Conservation (phyloP, 1,284 basidiomycete genomes). For the Malassezia vespertilionis region DNA sequence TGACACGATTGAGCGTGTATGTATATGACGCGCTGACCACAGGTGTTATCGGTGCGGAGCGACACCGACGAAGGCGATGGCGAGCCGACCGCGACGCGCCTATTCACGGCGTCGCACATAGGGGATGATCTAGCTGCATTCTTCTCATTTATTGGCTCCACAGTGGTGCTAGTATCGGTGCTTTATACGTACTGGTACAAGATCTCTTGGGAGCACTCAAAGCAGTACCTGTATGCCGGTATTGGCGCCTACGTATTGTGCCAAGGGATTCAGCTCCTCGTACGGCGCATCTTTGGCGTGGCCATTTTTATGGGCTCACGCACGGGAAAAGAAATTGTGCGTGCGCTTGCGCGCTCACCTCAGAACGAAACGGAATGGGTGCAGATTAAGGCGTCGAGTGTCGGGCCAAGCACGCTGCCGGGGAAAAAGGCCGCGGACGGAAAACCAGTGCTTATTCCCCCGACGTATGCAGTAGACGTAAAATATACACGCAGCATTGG, state of each 20-base stretch:
- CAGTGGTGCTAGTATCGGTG: conserved; percentile 36
- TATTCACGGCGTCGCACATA: conserved; percentile 33
- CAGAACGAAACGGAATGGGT: conserved; percentile 33
- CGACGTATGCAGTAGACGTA: conserved; percentile 30
- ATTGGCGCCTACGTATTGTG: conserved; percentile 28
- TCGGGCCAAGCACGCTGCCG: conserved; percentile 22
- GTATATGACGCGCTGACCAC: not conserved
- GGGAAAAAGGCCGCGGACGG: conserved; percentile 17
- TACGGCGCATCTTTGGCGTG: conserved; percentile 30
- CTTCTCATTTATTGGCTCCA: conserved; percentile 28
- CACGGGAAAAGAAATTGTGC: too few relatives aligned
- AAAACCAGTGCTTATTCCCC: conserved; percentile 27
- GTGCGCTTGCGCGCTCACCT: conserved; percentile 4
- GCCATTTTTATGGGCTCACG: conserved; percentile 36
- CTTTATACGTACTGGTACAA: conserved; percentile 39
- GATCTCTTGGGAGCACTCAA: conserved; percentile 39
- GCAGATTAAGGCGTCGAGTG: conserved; percentile 23
- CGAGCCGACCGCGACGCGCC: too few relatives aligned
- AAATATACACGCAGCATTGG: conserved; percentile 27
- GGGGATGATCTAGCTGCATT: conserved; percentile 31
- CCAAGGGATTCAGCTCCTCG: conserved; percentile 20
- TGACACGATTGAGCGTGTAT: conserved; percentile 12
- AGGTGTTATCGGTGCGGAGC: conserved; percentile 10
- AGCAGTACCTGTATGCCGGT: conserved; percentile 23
- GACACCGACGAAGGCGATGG: too few relatives aligned